phyloP scores from a whole-genome alignment of 345 rosid genomes.

The Corchorus olitorius region DNA sequence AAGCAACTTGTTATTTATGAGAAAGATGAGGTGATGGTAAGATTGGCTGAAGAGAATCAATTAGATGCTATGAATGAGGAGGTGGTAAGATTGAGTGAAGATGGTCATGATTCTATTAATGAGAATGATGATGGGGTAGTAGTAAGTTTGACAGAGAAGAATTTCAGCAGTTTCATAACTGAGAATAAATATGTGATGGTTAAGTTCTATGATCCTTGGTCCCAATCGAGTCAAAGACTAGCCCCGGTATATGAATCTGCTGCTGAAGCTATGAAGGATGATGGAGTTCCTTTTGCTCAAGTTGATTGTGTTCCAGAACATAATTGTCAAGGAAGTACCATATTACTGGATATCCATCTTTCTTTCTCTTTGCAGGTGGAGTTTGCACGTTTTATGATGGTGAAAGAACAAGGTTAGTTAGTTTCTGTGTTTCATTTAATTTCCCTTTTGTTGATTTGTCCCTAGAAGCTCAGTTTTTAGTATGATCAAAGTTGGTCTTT shows the following conservation, averaged over 20 bases:
- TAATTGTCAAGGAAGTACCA: constrained; percentile 7
- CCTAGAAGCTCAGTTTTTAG: too few relatives aligned
- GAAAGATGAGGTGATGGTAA: too few relatives aligned
- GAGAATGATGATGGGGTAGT: constrained; percentile 30
- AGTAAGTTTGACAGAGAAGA: constrained; percentile 40
- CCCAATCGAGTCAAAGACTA: constrained; percentile 39
- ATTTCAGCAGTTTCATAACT: constrained; percentile 43
- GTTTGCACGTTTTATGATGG: neutral
- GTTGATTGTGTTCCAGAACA: constrained; percentile 31
- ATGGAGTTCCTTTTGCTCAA: constrained; percentile 46
- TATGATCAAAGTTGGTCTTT: too few relatives aligned
- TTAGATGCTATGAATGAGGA: too few relatives aligned
- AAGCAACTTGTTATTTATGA: too few relatives aligned
- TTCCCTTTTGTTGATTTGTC: too few relatives aligned
- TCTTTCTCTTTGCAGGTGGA: constrained; percentile 22
- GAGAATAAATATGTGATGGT: constrained; percentile 43
- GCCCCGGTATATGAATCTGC: constrained; percentile 52
- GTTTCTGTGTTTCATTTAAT: neutral
- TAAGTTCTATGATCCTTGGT: constrained; percentile 55
- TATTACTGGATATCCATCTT: constrained; percentile 22
- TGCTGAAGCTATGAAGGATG: constrained; percentile 44
- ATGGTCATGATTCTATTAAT: neutral
- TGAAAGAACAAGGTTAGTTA: neutral
- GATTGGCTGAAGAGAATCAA: too few relatives aligned
- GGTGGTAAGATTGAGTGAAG: too few relatives aligned